A percentile compares a stretch with the other conserved stretches of the same genome.
phyloP scores from a whole-genome alignment of 1,284 basidiomycete genomes.

The Pascua guehoae region DNA sequence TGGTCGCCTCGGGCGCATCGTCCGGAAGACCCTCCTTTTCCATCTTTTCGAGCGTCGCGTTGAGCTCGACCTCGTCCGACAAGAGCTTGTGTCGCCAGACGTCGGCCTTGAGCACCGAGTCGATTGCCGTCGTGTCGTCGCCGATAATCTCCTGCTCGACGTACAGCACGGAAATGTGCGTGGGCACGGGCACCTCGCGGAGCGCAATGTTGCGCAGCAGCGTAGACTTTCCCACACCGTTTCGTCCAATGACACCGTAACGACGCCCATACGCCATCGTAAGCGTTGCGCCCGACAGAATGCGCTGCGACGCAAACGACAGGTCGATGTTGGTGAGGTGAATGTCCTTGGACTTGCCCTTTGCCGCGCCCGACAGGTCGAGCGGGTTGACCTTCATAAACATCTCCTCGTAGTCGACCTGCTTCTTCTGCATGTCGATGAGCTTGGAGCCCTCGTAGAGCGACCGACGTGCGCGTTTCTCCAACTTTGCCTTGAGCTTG shows the following conservation, averaged over 20 bases:
- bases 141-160: slow-evolving; percentile 98
- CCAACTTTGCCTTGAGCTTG: slow-evolving; percentile 95
- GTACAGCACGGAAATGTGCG: slow-evolving; percentile 90
- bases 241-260: slow-evolving; percentile 66
- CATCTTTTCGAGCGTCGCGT: slow-evolving; percentile 62
- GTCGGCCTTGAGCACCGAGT: slow-evolving; percentile 93
- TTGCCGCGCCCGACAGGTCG: slow-evolving; percentile 70
- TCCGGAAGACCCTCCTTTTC: slow-evolving; percentile 52
- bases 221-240: slow-evolving; percentile 96
- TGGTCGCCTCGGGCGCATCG: slow-evolving; percentile 61
- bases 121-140: slow-evolving; percentile 86
- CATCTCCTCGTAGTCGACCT: slow-evolving; percentile 97
- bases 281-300: slow-evolving; percentile 71
- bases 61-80: slow-evolving; percentile 17
- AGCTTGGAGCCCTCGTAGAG: slow-evolving; percentile 95
- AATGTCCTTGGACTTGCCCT: slow-evolving; percentile 94
- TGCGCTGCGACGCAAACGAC: slow-evolving; percentile 88
- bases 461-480: slow-evolving; percentile 83
- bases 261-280: slow-evolving; percentile 85
- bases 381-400: slow-evolving; percentile 99
- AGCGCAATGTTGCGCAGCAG: slow-evolving; percentile 93
- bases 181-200: slow-evolving; percentile 87
- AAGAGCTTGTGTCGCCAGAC: slow-evolving; percentile 76
- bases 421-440: slow-evolving; percentile 86
- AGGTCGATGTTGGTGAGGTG: slow-evolving; percentile 94